A percentile compares a stretch with the other conserved stretches of the same genome.
Evolutionary conservation across 352 stramenopile species (phyloP).

Genomic region (Phytophthora syringae): DNA sequence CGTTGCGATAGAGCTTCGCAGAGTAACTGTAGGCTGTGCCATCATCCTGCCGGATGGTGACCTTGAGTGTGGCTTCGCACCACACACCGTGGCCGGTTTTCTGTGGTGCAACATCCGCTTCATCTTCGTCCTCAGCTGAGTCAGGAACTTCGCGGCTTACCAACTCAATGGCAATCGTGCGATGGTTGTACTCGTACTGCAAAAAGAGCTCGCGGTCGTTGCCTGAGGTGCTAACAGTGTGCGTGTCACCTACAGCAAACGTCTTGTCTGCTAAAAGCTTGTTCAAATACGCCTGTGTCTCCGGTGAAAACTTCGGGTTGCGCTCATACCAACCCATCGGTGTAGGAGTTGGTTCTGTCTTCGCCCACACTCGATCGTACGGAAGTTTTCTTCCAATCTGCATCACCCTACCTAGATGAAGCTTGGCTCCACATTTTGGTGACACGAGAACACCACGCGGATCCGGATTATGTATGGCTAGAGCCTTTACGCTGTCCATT

Average conservation of each 20-base stretch:
- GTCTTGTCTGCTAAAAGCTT: constrained; percentile 46
- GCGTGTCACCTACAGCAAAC: constrained; percentile 47
- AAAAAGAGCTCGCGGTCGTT: constrained; percentile 48
- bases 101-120: neutral
- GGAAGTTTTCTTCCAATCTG: constrained; percentile 51
- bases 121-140: neutral
- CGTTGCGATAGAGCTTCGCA: constrained; percentile 65
- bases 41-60: constrained; percentile 26
- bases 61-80: constrained; percentile 39
- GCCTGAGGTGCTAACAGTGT: constrained; percentile 36
- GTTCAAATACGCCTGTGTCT: constrained; percentile 46
- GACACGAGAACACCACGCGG: constrained; percentile 59
- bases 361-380: constrained; percentile 57
- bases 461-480: constrained; percentile 58
- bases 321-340: constrained; percentile 47
- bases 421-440: constrained; percentile 49
- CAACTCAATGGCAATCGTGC: constrained; percentile 57
- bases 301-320: constrained; percentile 37
- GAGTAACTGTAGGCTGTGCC: constrained; percentile 38
- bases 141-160: constrained; percentile 30
- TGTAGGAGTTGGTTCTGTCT: constrained; percentile 39
- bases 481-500: constrained; percentile 68
- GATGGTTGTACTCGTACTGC: constrained; percentile 26
- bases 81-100: constrained; percentile 19
- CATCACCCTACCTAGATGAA: constrained; percentile 61